Percentiles rank a stretch among this genome's conserved stretches.
Evolutionary conservation across 257 asterid species (phyloP).

Genomic region (Rauvolfia tetraphylla): DNA sequence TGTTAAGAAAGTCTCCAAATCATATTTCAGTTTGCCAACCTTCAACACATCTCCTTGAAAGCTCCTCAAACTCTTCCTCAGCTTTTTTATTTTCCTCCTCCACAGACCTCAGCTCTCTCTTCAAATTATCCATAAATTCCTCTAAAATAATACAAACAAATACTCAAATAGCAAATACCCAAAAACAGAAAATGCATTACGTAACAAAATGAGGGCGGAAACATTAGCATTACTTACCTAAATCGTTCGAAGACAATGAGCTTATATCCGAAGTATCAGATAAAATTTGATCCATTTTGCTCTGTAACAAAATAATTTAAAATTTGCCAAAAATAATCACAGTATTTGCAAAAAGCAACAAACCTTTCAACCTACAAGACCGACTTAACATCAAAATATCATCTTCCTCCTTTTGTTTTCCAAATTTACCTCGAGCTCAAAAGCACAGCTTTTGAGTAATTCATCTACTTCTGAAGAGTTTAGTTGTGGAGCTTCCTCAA

Average conservation of each 20-base stretch:
- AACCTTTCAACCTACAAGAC: neutral
- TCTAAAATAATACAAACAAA: conserved; percentile 32
- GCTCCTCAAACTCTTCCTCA: conserved; percentile 51
- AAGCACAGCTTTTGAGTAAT: conserved; percentile 20
- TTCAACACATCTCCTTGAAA: conserved; percentile 40
- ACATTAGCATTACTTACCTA: conserved; percentile 32
- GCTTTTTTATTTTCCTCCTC: conserved; percentile 49
- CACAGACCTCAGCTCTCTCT: conserved; percentile 46
- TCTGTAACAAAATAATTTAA: conserved; percentile 35
- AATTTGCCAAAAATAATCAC: neutral
- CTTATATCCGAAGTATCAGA: conserved; percentile 38
- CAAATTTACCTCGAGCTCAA: conserved; percentile 50
- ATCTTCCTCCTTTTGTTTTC: no score
- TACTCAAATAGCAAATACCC: neutral
- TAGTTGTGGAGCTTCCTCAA: conserved; percentile 7
- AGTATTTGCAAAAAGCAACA: neutral
- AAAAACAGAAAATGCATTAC: neutral
- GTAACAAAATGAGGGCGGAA: neutral
- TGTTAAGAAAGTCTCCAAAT: neutral
- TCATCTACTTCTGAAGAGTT: conserved; percentile 32
- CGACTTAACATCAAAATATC: no score
- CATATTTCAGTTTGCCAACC: conserved; percentile 34
- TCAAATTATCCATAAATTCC: conserved; percentile 46
- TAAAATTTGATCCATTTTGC: conserved; percentile 33
- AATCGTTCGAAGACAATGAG: conserved; percentile 41